These are phyloP conservation scores for Sugiyamaella mastotermitis DNA, from an alignment of 805 yeast genomes.

Conservation along the genomic window DNA sequence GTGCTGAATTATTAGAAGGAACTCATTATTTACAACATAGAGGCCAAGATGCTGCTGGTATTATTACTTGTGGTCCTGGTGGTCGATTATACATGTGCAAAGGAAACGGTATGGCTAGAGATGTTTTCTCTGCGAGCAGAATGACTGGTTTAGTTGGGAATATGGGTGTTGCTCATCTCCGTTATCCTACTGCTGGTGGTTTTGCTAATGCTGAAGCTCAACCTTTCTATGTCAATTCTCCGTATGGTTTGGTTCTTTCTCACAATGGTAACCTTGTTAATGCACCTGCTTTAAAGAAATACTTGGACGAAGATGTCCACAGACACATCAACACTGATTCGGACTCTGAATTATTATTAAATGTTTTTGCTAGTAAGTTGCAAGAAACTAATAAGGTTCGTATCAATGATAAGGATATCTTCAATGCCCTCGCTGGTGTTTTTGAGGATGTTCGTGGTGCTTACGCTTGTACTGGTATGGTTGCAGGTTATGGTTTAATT, in stretches of 20 bases:
- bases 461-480: conserved; percentile 91
- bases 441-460: conserved; percentile 84
- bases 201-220: conserved; percentile 96
- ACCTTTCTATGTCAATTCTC: conserved; percentile 96
- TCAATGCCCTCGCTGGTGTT: conserved; percentile 79
- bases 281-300: conserved; percentile 65
- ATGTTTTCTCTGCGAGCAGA: conserved; percentile 83
- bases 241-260: conserved; percentile 84
- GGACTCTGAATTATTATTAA: conserved; percentile 85
- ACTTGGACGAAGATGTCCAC: conserved; percentile 89
- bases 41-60: conserved; percentile 99
- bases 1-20: conserved; percentile 89
- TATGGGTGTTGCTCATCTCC: conserved; percentile 90
- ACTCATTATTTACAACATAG: conserved; percentile 90
- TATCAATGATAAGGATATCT: conserved; percentile 84
- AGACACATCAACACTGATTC: conserved; percentile 97
- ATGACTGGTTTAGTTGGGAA: conserved; percentile 78
- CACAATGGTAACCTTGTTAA: conserved; percentile 96
- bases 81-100: conserved; percentile 96
- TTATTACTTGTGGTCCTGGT: conserved; percentile 87
- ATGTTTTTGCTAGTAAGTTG: conserved; percentile 86
- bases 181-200: conserved; percentile 98
- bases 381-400: conserved; percentile 89
- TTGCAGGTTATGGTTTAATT: conserved; percentile 92
- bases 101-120: conserved; percentile 98